Base-by-base conservation (phyloP, 2,329 filamentous ascomycete species). In the Aspergillus viridinutans region DNA sequence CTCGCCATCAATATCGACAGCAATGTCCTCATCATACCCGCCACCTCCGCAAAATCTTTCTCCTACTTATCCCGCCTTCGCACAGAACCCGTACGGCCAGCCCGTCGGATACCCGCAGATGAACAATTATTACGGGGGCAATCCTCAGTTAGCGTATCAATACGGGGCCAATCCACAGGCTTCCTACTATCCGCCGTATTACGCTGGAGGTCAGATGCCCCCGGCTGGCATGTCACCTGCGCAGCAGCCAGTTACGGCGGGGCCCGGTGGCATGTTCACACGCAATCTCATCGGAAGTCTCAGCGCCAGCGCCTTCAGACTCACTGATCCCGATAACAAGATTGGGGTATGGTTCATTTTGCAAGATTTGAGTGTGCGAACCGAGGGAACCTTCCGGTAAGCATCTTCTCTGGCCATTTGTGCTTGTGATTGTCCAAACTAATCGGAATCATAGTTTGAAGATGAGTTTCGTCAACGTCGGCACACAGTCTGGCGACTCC, bases 271-370 rank as follows among this genome's bases (percentile, higher is more conserved):
- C 55, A 95, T 96, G 90, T 96, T 93, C 70, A 97, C 92, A 0
- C 82, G 93, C 53, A 99, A 97, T 69, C 83, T 99, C 9, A 97
- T 99, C 61, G 94, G 94, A 1, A 96, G 90, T 72, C 80, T 96
- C 52, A 88, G 90, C 5, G 92, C 92, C 32, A 96, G 92, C 68
- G 93, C 93, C 1, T 93, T 92, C 69, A 85, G 88, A 32, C 81
- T 97, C 53, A 87, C 85, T 2, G 92, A 97, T 64, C 84, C 86
- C 0, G 80, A 89, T 17, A 88, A 90, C 62, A 90, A 90, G 71
- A 85, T 90, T 52, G 93, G 93, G 1, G 92, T 96, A 62, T 99
- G 93, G 93, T 99, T 99, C 68, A 90, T 99, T 49, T 80, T 97
- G 53, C 93, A 97, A 72, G 94, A 99, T 76, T 80, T 99, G 47